Conservation (phyloP, 2,329 filamentous ascomycete genomes). For the Fonsecaea nubica region DNA sequence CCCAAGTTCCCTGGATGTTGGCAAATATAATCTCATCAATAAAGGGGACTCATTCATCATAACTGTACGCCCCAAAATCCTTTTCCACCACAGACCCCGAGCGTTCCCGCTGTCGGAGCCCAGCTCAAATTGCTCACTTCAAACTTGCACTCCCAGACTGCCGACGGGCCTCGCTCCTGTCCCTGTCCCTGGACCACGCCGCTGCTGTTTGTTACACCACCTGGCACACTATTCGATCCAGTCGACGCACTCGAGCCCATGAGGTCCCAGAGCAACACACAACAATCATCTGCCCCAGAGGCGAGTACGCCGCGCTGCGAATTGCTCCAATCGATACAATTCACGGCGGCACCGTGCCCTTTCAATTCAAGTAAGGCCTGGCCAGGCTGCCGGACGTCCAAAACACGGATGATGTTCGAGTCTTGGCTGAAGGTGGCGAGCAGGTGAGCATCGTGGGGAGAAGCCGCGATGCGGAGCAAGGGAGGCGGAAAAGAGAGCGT, state of each 20-base stretch:
- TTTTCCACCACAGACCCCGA: conserved; percentile 55
- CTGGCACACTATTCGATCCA: conserved; percentile 14
- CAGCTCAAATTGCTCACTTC: conserved; percentile 57
- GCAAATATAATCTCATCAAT: conserved; percentile 2
- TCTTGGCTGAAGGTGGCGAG: conserved; percentile 97
- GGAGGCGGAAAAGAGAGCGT: conserved; percentile 60
- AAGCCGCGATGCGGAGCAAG: conserved; percentile 72
- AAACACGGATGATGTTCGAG: conserved; percentile 87
- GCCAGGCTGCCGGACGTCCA: conserved; percentile 94
- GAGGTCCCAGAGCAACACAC: conserved; percentile 93
- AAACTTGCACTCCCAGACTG: conserved; percentile 55
- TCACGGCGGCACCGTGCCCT: conserved; percentile 83
- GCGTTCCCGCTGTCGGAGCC: conserved; percentile 52
- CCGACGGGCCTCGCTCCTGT: conserved; percentile 53
- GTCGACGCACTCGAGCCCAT: conserved; percentile 60
- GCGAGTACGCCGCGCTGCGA: conserved; percentile 84
- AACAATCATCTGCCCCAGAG: conserved; percentile 88
- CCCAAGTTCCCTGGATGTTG: neutral
- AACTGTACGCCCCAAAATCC: conserved; percentile 53
- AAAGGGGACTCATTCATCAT: conserved; percentile 23
- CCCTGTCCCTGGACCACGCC: conserved; percentile 28
- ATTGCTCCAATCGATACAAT: conserved; percentile 96
- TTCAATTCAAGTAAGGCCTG: conserved; percentile 92
- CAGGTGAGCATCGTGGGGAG: conserved; percentile 89
- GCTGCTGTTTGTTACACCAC: conserved; percentile 32